phyloP scores from a whole-genome alignment of 805 yeast genomes.

The Hanseniaspora lachancei region DNA sequence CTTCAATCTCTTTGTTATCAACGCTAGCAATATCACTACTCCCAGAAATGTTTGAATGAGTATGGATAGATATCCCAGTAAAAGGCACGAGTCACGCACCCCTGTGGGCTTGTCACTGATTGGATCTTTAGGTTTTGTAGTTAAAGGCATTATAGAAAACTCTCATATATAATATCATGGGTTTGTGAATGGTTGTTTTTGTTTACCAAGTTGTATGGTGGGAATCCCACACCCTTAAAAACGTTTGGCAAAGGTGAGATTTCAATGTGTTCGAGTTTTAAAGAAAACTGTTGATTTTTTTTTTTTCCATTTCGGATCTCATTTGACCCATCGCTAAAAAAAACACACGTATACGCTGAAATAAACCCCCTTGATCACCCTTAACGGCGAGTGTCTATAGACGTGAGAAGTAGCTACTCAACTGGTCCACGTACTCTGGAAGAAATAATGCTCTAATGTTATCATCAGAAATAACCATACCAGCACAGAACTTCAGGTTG shows the following conservation, averaged over 20 bases:
- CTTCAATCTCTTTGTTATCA: conserved; percentile 56
- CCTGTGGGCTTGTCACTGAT: not conserved
- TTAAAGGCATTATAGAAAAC: conserved; percentile 12
- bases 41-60: conserved; percentile 69
- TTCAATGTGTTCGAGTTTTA: no score
- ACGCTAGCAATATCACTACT: conserved; percentile 54
- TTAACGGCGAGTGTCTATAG: conserved; percentile 19
- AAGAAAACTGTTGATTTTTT: not conserved
- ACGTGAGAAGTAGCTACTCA: conserved; percentile 18
- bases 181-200: not conserved
- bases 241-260: no score
- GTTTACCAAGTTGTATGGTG: not conserved
- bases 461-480: conserved; percentile 20
- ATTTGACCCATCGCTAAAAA: no score
- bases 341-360: no score
- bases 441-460: conserved; percentile 13
- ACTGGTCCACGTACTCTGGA: not conserved
- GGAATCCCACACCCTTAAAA: not conserved
- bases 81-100: conserved; percentile 34
- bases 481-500: conserved; percentile 24
- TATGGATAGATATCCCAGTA: conserved; percentile 77
- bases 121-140: conserved; percentile 10
- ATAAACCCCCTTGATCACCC: no score
- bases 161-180: not conserved
- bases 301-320: not conserved